Evolutionary conservation across 2,329 filamentous ascomycete species (phyloP).

Genomic region (Colletotrichum eremochloae): DNA sequence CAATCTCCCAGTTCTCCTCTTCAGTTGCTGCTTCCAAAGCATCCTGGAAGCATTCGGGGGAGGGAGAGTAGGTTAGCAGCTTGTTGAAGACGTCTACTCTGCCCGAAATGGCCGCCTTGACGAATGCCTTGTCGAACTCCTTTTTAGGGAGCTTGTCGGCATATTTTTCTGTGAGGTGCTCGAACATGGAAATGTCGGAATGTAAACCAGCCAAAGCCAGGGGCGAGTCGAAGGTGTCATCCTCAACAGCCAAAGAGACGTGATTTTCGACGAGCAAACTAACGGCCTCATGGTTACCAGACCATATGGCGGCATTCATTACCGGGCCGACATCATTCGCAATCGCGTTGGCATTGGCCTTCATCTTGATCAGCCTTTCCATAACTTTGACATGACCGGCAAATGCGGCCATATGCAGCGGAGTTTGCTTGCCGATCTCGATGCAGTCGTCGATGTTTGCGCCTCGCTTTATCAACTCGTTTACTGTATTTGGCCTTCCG

Average conservation of each 20-base stretch:
- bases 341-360: constrained; percentile 54
- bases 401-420: constrained; percentile 55
- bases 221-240: constrained; percentile 49
- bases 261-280: constrained; percentile 55
- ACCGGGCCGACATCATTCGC: constrained; percentile 49
- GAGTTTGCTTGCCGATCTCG: constrained; percentile 51
- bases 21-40: constrained; percentile 51
- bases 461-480: constrained; percentile 52
- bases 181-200: constrained; percentile 56
- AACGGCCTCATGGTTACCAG: constrained; percentile 56
- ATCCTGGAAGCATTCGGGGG: constrained; percentile 49
- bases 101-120: constrained; percentile 55
- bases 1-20: constrained; percentile 55
- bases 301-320: constrained; percentile 57
- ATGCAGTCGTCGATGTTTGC: constrained; percentile 52
- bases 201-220: constrained; percentile 55
- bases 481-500: constrained; percentile 53
- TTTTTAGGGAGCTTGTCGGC: constrained; percentile 53
- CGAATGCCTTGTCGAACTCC: constrained; percentile 56
- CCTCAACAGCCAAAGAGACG: constrained; percentile 52
- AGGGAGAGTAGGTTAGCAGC: constrained; percentile 53
- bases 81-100: constrained; percentile 56
- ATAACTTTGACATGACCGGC: constrained; percentile 56
- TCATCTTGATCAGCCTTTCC: constrained; percentile 54
- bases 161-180: constrained; percentile 57